These are phyloP conservation scores for Edaphochlamys debaryana DNA, from an alignment of 139 green algal genomes.

Conservation along the genomic window DNA sequence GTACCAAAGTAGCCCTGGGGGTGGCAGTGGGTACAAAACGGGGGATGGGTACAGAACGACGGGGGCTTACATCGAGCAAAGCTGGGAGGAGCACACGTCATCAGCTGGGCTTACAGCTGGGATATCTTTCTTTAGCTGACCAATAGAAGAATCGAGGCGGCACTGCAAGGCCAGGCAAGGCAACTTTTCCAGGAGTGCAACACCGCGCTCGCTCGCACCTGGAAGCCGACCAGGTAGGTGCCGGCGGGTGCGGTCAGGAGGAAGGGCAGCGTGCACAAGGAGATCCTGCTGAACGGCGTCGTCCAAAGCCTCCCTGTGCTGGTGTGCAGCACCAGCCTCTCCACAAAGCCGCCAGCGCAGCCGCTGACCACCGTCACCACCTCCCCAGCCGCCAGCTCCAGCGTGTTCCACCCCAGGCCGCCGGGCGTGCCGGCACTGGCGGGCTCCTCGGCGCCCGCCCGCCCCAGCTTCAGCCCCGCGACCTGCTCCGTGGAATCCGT, in stretches of 20 bases:
- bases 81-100: no score
- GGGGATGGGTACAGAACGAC: no score
- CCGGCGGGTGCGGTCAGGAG: neutral
- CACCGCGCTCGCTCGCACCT: neutral
- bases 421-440: neutral
- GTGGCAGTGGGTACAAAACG: no score
- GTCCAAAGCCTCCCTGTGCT: neutral
- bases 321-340: slow-evolving; percentile 3
- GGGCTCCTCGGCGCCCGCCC: no score
- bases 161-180: no score
- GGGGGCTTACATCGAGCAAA: neutral
- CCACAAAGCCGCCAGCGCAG: neutral
- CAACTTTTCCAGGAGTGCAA: no score
- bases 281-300: neutral
- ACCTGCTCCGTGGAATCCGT: no score
- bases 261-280: neutral
- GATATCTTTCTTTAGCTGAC: no score
- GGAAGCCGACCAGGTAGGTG: neutral
- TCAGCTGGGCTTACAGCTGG: no score
- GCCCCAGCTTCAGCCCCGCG: no score
- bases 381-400: neutral
- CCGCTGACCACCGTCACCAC: neutral
- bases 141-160: no score
- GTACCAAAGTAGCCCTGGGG: neutral
- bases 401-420: neutral